phyloP scores from a whole-genome alignment of 805 yeast genomes.

The Metschnikowia lochheadii region DNA sequence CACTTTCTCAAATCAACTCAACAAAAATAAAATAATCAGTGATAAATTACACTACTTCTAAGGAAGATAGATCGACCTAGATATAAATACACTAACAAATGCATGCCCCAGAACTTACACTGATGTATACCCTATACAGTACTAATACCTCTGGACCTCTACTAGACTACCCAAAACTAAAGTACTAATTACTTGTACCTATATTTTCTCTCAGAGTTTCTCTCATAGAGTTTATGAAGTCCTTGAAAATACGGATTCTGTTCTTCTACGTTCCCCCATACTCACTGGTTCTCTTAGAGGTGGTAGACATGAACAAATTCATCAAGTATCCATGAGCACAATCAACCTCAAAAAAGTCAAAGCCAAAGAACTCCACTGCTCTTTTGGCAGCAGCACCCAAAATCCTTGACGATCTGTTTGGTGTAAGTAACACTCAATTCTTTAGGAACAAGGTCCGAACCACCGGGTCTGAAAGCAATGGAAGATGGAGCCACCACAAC shows the following conservation, averaged over 20 bases:
- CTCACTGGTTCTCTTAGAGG: slow-evolving; percentile 35
- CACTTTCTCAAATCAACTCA: too few species aligned
- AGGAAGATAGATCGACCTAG: too few species aligned
- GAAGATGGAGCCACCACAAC: slow-evolving; percentile 31
- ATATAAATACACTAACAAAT: too few species aligned
- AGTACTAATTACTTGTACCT: too few species aligned
- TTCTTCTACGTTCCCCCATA: slow-evolving; percentile 45
- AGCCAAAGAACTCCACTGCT: slow-evolving; percentile 32
- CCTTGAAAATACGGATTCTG: slow-evolving; percentile 37
- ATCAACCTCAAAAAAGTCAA: slow-evolving; percentile 41
- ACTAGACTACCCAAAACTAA: too few species aligned
- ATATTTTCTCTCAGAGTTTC: slow-evolving; percentile 24
- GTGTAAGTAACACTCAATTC: slow-evolving; percentile 18
- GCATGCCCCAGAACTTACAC: too few species aligned
- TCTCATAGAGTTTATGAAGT: slow-evolving; percentile 53
- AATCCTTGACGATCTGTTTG: slow-evolving; percentile 8
- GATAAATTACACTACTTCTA: too few species aligned
- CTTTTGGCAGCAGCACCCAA: slow-evolving; percentile 10
- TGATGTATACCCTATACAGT: too few species aligned
- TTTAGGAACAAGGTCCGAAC: slow-evolving; percentile 25
- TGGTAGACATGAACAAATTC: slow-evolving; percentile 36
- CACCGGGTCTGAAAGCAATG: slow-evolving; percentile 31
- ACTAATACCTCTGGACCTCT: too few species aligned
- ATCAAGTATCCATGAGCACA: slow-evolving; percentile 39
- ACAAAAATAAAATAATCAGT: too few species aligned